Conservation (phyloP, 2,329 filamentous ascomycete species). For the Claviceps citrina region DNA sequence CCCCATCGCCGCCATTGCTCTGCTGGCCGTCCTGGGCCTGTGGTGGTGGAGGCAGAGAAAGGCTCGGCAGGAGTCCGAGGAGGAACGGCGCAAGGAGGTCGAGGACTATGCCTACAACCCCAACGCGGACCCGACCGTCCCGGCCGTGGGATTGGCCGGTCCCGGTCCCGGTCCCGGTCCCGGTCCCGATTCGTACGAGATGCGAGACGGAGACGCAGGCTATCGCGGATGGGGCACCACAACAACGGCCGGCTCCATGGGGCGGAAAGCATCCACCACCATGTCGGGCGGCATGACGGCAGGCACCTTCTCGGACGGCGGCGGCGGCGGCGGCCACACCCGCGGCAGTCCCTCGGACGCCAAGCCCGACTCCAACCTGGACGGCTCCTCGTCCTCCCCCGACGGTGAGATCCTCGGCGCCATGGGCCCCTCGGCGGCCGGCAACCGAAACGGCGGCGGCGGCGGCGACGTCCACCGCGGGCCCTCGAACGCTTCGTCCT, state of each 20-base stretch:
- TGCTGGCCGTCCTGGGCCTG: constrained; percentile 61
- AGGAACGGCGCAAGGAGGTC: constrained; percentile 84
- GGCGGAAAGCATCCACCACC: constrained; percentile 77
- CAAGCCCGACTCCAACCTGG: constrained; percentile 49
- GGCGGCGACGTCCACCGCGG: constrained; percentile 65
- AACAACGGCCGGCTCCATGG: constrained; percentile 48
- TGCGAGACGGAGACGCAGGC: constrained; percentile 58
- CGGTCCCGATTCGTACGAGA: constrained; percentile 47
- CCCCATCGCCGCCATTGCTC: constrained; percentile 73
- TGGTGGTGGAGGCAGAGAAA: constrained; percentile 85
- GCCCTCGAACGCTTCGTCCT: constrained; percentile 88
- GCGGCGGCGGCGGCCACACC: constrained; percentile 39
- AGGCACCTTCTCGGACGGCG: constrained; percentile 56
- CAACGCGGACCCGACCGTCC: constrained; percentile 79
- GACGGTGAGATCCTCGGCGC: constrained; percentile 73
- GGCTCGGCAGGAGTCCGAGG: constrained; percentile 68
- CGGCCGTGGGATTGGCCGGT: constrained; percentile 29
- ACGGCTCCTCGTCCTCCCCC: constrained; percentile 37
- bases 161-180: too few species aligned
- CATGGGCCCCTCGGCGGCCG: constrained; percentile 56
- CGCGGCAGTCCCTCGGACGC: constrained; percentile 51
- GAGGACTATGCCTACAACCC: constrained; percentile 97
- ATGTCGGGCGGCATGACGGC: constrained; percentile 59
- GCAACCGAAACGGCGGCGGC: constrained; percentile 50
- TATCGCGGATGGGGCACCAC: constrained; percentile 93